Evolutionary conservation across 164 flowering plant species (phyloP).

Genomic region (Macadamia integrifolia): DNA sequence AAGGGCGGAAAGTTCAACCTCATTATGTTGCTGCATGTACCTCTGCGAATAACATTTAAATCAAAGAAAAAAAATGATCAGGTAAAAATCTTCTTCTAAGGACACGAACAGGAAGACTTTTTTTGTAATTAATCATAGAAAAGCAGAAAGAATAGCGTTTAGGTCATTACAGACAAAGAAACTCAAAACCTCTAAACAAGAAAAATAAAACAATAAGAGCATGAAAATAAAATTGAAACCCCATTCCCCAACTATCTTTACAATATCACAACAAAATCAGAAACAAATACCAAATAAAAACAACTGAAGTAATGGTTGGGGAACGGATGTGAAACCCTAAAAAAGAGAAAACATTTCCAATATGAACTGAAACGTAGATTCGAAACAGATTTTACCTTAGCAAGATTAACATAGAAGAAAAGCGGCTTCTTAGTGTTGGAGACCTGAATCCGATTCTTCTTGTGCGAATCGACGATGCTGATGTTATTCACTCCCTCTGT

Average conservation of each 20-base stretch:
- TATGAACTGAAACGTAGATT: background rate
- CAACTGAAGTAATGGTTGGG: background rate
- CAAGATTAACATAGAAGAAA: conserved; percentile 27
- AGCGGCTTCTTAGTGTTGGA: conserved; percentile 27
- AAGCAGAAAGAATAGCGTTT: too few relatives aligned
- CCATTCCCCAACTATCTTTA: too few relatives aligned
- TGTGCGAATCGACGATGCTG: conserved; percentile 13
- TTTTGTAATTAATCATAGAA: too few relatives aligned
- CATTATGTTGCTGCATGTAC: conserved; percentile 31
- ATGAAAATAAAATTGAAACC: too few relatives aligned
- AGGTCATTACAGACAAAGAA: too few relatives aligned
- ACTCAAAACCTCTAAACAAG: background rate
- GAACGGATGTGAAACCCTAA: background rate
- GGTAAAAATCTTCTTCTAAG: too few relatives aligned
- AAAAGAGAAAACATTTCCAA: too few relatives aligned
- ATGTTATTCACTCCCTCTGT: conserved; percentile 16
- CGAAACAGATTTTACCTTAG: conserved; percentile 15
- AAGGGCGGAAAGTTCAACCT: conserved; percentile 33
- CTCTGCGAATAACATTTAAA: conserved; percentile 14
- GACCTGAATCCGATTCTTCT: conserved; percentile 26
- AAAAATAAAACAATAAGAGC: too few relatives aligned
- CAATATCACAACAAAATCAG: too few relatives aligned
- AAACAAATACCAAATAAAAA: too few relatives aligned
- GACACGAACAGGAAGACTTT: too few relatives aligned
- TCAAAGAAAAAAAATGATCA: too few relatives aligned